These are phyloP conservation scores for Pistacia atlantica DNA, from an alignment of 345 rosid species.

Conservation along the genomic window DNA sequence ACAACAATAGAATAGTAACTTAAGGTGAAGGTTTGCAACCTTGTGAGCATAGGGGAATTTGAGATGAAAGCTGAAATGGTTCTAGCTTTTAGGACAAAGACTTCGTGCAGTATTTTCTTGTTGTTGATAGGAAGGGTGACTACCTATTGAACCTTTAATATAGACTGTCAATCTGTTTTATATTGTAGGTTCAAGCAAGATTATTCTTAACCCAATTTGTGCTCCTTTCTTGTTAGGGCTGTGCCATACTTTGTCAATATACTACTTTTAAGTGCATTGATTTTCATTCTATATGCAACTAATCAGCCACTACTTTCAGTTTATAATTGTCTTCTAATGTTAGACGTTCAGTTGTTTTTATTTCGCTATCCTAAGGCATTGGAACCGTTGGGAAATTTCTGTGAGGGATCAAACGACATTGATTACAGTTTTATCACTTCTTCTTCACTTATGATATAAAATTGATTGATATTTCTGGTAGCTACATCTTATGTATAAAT, in stretches of 20 bases:
- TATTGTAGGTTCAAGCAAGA: background rate
- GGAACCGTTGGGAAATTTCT: background rate
- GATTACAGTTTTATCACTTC: background rate
- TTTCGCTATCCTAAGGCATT: background rate
- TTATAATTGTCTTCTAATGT: background rate
- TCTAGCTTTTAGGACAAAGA: background rate
- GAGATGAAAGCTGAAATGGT: background rate
- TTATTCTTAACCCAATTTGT: background rate
- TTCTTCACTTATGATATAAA: background rate
- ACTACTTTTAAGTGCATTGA: background rate
- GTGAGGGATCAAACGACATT: background rate
- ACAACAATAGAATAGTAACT: background rate
- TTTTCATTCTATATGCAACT: background rate
- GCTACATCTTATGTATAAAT: background rate
- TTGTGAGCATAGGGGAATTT: background rate
- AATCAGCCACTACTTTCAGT: too few species aligned
- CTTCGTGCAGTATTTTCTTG: background rate
- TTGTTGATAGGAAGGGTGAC: too few species aligned
- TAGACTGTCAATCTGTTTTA: background rate
- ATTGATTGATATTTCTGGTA: background rate
- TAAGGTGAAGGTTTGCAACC: background rate
- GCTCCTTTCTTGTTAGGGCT: background rate
- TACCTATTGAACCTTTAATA: too few species aligned
- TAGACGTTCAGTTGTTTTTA: background rate
- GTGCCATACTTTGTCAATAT: background rate